Base-by-base conservation (phyloP, 176 grass and related monocot species). In the Carex cristatella region DNA sequence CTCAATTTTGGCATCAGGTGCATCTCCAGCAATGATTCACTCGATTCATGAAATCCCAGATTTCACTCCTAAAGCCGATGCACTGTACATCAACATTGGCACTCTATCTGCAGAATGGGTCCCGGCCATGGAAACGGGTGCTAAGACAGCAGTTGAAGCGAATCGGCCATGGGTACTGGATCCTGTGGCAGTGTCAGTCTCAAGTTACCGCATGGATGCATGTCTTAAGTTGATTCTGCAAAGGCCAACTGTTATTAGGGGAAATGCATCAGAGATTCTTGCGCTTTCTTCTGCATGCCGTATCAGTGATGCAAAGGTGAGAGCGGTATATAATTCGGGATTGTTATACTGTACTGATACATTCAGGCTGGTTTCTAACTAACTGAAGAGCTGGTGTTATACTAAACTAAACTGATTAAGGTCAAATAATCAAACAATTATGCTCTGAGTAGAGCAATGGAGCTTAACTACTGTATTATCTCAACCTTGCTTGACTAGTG, bases 191-290 rank as follows among this genome's bases (percentile, higher is more conserved):
- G 86, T 46, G 12, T 92, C 91, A 0, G 95, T 88, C 38, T 94
- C 95, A 2, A 86, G 83, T 3, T 94, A 91, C 84, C 88, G 93
- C 64, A 93, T 98, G 91, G 88, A 94, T 61, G 79, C 89, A 5
- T 98, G 95, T 82, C 91, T 94, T 57, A 61, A 83, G n/a, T 85
- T 98, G 60, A 73, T 98, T 16, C 69, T 60, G 2, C 84, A 93
- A 78, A 37, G 76, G n/a, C 92, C 92, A 19, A 83, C 88, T 5
- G 88, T 94, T 33, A 88, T 94, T 38, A 88, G 92, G 80, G 95
- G 95, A n/a, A 98, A 94, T 51, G 90, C 91, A 0, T 98, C 95
- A 1, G 91, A 98, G 88, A 98, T 98, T 63, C 89, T 98, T 19
- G 91, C 92, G 15, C 92, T 98, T 76, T 82, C 92, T 35, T 88